Conservation (phyloP, 169 alveolate genomes). For the Eimeria zaria region DNA sequence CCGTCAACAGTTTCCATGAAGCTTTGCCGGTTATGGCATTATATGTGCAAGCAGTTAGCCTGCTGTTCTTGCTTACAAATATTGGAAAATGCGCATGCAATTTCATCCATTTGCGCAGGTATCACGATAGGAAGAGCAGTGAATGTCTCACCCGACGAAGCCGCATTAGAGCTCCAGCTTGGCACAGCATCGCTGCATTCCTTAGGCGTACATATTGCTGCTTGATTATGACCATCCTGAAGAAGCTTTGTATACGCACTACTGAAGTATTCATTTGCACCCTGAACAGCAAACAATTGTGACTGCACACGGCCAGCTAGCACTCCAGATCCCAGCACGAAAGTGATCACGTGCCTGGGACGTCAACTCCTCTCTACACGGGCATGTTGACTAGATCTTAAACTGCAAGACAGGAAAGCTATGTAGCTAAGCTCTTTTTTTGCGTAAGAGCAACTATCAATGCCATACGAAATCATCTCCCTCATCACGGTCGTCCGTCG, state of each 20-base stretch:
- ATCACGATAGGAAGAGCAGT: background rate
- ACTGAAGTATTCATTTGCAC: slow-evolving; percentile 86
- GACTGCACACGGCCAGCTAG: background rate
- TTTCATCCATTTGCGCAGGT: too few relatives aligned
- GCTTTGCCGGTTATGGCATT: background rate
- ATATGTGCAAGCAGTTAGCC: background rate
- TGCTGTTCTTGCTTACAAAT: background rate
- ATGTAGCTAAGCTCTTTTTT: background rate
- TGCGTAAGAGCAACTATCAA: background rate
- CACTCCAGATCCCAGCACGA: background rate
- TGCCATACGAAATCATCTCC: slow-evolving; percentile 87
- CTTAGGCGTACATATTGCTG: slow-evolving; percentile 87
- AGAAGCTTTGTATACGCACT: slow-evolving; percentile 89
- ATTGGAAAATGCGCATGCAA: background rate
- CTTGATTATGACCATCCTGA: slow-evolving; percentile 89
- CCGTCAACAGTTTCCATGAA: background rate
- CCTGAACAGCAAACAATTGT: slow-evolving; percentile 22
- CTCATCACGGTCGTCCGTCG: slow-evolving; percentile 86
- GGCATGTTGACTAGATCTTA: background rate
- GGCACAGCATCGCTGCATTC: slow-evolving; percentile 85
- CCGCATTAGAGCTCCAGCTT: slow-evolving; percentile 89
- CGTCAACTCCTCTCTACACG: background rate
- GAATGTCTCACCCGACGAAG: slow-evolving; percentile 82
- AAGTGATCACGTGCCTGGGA: background rate
- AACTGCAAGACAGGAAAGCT: background rate